Base-by-base conservation (phyloP, 345 rosid genomes). In the Nasturtium officinale region DNA sequence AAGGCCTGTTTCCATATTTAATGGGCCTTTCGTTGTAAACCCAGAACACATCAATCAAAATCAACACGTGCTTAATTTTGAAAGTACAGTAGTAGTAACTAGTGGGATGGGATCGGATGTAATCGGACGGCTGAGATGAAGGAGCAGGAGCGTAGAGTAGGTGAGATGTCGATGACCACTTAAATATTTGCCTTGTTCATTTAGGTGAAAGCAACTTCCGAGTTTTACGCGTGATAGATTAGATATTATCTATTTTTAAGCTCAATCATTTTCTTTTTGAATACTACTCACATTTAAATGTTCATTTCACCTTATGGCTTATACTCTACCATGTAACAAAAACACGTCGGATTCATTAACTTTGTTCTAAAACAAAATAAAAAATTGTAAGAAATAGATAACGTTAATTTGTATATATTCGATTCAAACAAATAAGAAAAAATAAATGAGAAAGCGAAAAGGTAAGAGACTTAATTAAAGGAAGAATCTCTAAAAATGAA, bases 91-190 rank as follows among this genome's bases (percentile, higher is more conserved):
- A 59, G 67, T 52, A 32, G 29, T 3, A 68, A 52, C 5, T 18
- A 9, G 55, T 9, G 52, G 12, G 69, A 52, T 9, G 52, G 12
- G 69, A 52, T 69, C 74, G 32, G 7, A 54, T 38, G 16, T 16
- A 3, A 67, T 23, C 7, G 75, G 32, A 69, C 64, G 75, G 79
- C 75, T 76, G 53, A 69, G 75, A 69, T 69, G 10, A 5, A 42
- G 26, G 35, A 33, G 43, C 63, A 61, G 45, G 65, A 61, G 43
- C 63, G 65, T 53, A 42, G 58, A 29, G 63, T 70, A 35, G 59
- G 79, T 76, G 70, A 76, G 42, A 47, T 76, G 79, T 76, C 71
- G 46, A 61, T 76, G 75, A 68, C 74, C 48, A 61, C 62, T 61
- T 75, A 26, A 75, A 68, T 25, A 16, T 26, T 61, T 68, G 79